Conservation (phyloP, 257 asterid genomes). For the Lantana camara region DNA sequence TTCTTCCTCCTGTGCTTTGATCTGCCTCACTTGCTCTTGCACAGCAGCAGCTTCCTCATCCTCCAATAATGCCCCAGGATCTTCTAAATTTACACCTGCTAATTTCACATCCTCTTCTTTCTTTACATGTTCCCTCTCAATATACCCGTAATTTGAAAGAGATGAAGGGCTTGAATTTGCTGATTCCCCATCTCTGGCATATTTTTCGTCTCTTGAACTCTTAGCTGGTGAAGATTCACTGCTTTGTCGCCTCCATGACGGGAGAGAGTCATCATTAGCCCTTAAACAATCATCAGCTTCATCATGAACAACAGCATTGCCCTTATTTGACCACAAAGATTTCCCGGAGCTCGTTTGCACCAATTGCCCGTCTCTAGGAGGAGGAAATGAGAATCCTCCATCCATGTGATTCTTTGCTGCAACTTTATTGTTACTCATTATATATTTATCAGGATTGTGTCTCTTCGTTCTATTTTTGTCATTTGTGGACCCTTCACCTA, state of each 20-base stretch:
- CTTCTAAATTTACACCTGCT: slow-evolving; percentile 57
- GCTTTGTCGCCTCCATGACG: slow-evolving; percentile 66
- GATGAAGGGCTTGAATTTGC: slow-evolving; percentile 83
- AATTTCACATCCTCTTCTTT: slow-evolving; percentile 51
- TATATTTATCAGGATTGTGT: slow-evolving; percentile 47
- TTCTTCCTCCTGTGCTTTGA: slow-evolving; percentile 93
- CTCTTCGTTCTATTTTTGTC: slow-evolving; percentile 44
- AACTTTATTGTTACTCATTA: slow-evolving; percentile 43
- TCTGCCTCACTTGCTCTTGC: slow-evolving; percentile 95
- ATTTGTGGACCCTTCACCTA: slow-evolving; percentile 40
- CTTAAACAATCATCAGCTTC: slow-evolving; percentile 48
- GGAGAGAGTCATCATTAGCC: slow-evolving; percentile 58
- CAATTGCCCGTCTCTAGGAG: slow-evolving; percentile 70
- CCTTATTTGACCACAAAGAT: slow-evolving; percentile 68
- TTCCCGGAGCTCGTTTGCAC: slow-evolving; percentile 54
- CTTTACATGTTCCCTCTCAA: slow-evolving; percentile 54
- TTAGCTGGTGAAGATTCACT: slow-evolving; percentile 58
- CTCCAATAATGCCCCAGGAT: slow-evolving; percentile 60
- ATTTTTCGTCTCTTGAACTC: slow-evolving; percentile 67
- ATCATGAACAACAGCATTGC: slow-evolving; percentile 40
- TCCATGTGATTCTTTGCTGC: slow-evolving; percentile 45
- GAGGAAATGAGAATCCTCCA: slow-evolving; percentile 91
- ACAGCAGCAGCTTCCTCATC: slow-evolving; percentile 95
- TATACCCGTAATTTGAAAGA: slow-evolving; percentile 66
- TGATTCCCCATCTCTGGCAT: slow-evolving; percentile 53